Conservation (phyloP, 768 basidiomycete genomes). For the Hortiboletus campestris region DNA sequence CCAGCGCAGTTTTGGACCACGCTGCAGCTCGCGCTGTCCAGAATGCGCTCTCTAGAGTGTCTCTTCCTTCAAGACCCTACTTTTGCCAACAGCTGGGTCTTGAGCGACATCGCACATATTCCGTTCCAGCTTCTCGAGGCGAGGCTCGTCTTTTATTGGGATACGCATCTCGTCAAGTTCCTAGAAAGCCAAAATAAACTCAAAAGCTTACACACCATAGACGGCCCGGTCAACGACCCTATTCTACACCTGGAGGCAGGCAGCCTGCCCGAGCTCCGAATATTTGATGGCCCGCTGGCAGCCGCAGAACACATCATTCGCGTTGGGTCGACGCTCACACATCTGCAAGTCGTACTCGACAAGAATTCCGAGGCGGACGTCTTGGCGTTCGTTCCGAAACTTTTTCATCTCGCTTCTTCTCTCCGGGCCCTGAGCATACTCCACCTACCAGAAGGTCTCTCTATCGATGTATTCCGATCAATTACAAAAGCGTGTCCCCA, state of each 20-base stretch:
- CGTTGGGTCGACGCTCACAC: constrained; percentile 37
- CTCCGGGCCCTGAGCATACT: constrained; percentile 39
- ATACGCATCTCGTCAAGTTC: constrained; percentile 44
- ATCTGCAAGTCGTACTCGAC: constrained; percentile 46
- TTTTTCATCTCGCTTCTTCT: constrained; percentile 27
- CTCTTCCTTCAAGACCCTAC: constrained; percentile 43
- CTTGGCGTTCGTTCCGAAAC: constrained; percentile 32
- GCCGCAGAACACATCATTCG: constrained; percentile 40
- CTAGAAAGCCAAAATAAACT: constrained; percentile 46
- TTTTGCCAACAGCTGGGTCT: constrained; percentile 43
- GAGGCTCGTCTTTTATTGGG: constrained; percentile 50
- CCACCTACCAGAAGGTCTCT: constrained; percentile 34
- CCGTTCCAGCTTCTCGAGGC: constrained; percentile 51
- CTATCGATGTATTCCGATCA: constrained; percentile 30
- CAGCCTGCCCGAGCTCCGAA: constrained; percentile 40
- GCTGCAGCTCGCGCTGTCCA: constrained; percentile 42
- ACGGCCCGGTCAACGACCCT: constrained; percentile 25
- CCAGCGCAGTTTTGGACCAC: constrained; percentile 43
- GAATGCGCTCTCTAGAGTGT: constrained; percentile 43
- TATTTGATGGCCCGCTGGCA: constrained; percentile 46
- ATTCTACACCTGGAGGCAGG: constrained; percentile 27
- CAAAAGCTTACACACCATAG: constrained; percentile 34
- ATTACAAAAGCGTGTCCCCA: constrained; percentile 34
- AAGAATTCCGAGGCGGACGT: constrained; percentile 33
- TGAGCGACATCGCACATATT: constrained; percentile 38